These are phyloP conservation scores for Leptographium radiaticola DNA, from an alignment of 2,329 filamentous ascomycete species.

Conservation along the genomic window DNA sequence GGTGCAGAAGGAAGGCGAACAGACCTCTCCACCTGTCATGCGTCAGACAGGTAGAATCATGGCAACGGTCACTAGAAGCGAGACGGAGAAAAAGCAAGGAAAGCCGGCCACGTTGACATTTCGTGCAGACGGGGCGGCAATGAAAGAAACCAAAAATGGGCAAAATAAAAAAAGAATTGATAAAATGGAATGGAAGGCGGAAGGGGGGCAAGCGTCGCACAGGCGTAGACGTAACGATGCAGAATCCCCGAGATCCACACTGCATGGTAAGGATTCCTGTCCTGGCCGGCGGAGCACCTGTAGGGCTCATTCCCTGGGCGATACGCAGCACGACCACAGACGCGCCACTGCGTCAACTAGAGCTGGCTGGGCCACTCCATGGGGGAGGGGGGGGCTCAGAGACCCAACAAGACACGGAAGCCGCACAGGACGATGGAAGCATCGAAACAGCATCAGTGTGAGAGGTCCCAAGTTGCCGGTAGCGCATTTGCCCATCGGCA, in stretches of 20 bases:
- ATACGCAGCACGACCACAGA: not conserved
- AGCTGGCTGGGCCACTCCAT: not conserved
- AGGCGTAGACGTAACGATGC: not conserved
- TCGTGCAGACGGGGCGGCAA: not conserved
- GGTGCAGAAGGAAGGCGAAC: slow-evolving; percentile 15
- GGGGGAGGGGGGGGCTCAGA: slow-evolving; percentile 5
- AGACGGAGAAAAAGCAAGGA: no score
- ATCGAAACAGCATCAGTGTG: not conserved
- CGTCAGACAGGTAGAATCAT: slow-evolving; percentile 10
- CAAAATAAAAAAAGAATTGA: not conserved
- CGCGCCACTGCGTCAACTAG: not conserved
- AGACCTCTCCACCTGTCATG: slow-evolving; percentile 20
- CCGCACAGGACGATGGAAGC: slow-evolving; percentile 16
- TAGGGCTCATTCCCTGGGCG: not conserved
- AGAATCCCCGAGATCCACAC: not conserved
- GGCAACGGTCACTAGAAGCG: not conserved
- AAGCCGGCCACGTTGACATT: not conserved
- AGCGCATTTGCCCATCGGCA: not conserved
- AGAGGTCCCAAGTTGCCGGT: not conserved
- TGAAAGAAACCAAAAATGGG: not conserved
- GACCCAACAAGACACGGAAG: slow-evolving; percentile 11
- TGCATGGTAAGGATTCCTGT: not conserved
- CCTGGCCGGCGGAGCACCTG: not conserved
- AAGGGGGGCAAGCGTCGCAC: not conserved
- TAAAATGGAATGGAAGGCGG: not conserved